Evolutionary conservation across 805 yeast species (phyloP), one percentile per base, ranked within the genome.

Genomic region (Barnettozyma vustinii): DNA sequence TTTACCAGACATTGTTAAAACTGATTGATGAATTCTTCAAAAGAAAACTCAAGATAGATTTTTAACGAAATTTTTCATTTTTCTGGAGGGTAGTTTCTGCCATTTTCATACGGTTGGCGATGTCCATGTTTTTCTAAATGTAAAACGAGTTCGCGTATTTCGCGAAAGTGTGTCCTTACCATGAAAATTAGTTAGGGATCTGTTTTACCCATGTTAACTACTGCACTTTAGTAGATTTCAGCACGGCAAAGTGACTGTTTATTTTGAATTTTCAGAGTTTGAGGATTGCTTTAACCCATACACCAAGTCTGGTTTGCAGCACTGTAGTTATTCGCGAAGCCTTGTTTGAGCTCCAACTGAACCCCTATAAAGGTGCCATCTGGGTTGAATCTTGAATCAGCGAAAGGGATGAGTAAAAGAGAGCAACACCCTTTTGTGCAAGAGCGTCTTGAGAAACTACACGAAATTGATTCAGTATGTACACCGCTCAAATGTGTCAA

Each of bases 1-100:
- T 76, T 81, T 84, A 69, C 80, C 81, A 75, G 90, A 79, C 91
- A 85, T 85, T 64, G 55, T 68, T 40, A 49, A 50, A 42, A 51
- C 25, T 40, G 39, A 37, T 44, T 40, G 45, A 45, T 41, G 36
- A 33, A 16, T 25, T 21, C 33, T 13, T 37, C 23, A 16, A 32
- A 7, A 13, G 35, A 26, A 26, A 26, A 15, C 21, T 16, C 13
- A 36, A 35, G 18, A n/a, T 18, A 27, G 27, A 15, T 36, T 45
- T 45, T 27, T 12, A 16, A 10, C 7, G 15, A 23, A 36, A 18
- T 25, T 40, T 45, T 46, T 46, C 27, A 20, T 45, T 18, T 18
- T 23, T 21, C 32, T 30, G 9, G 13, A 18, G 16, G 15, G 10
- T 16, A 19, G 19, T 18, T 10, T 47, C 50, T 47, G 50, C 25